phyloP scores from a whole-genome alignment of 2,329 filamentous ascomycete genomes.

The Aspergillus awamori region DNA sequence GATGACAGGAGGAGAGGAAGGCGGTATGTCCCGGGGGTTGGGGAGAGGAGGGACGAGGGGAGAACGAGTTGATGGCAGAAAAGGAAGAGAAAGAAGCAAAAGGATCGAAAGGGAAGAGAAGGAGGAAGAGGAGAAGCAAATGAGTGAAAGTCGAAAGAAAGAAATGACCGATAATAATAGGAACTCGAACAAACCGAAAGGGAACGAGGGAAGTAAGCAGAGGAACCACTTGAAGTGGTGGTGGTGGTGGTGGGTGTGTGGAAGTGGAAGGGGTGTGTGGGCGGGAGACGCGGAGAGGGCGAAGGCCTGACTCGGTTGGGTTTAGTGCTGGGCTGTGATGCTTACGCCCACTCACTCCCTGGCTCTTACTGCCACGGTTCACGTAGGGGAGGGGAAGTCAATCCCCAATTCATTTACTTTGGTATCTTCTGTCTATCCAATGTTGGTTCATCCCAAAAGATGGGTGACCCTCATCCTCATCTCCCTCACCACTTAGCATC shows the following conservation, averaged over 20 bases:
- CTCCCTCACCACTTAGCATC: background rate
- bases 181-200: conserved; percentile 11
- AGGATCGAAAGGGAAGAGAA: background rate
- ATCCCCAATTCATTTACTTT: too few relatives aligned
- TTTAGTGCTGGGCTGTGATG: background rate
- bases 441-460: background rate
- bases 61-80: background rate
- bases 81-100: conserved; percentile 6
- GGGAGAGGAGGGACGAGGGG: conserved; percentile 8
- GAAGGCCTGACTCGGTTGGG: background rate
- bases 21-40: background rate
- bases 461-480: background rate
- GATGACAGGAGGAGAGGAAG: background rate
- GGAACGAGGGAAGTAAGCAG: conserved; percentile 7
- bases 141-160: conserved; percentile 8
- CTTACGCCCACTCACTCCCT: conserved; percentile 10
- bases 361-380: conserved; percentile 12
- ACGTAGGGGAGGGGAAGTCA: background rate
- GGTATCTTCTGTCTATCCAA: background rate
- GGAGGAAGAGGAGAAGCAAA: conserved; percentile 2
- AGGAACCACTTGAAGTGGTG: conserved; percentile 1
- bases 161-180: conserved; percentile 6
- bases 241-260: conserved; percentile 1
- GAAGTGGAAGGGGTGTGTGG: background rate
- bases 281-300: conserved; percentile 9